Evolutionary conservation across 371 early-diverging fungal genomes (phyloP).

Genomic region (Batkoa obscura): DNA sequence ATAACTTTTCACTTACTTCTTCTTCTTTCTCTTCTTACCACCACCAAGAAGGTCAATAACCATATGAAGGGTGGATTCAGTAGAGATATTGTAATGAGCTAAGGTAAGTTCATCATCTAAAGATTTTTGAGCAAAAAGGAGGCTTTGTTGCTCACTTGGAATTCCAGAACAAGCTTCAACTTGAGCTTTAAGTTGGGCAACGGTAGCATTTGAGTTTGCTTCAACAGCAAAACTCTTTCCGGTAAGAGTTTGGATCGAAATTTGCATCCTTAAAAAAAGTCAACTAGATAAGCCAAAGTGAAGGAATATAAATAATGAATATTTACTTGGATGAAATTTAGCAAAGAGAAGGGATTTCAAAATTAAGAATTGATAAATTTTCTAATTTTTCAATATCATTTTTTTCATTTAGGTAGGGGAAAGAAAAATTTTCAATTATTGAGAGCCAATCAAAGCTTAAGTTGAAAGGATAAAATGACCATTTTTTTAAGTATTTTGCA

Average conservation of each 20-base stretch:
- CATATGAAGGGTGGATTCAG: conserved; percentile 64
- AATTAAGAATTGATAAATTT: too few species aligned
- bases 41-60: conserved; percentile 80
- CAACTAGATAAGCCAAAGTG: not conserved
- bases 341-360: too few species aligned
- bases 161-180: not conserved
- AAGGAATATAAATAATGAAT: too few species aligned
- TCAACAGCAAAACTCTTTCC: not conserved
- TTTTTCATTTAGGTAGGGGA: too few species aligned
- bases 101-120: conserved; percentile 79
- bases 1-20: conserved; percentile 25
- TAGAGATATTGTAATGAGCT: conserved; percentile 72
- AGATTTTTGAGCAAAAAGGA: conserved; percentile 95
- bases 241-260: not conserved
- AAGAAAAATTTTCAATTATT: too few species aligned
- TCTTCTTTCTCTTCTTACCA: conserved; percentile 98
- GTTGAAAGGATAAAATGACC: too few species aligned
- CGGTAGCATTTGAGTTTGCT: not conserved
- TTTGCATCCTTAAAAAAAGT: not conserved
- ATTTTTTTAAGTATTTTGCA: too few species aligned
- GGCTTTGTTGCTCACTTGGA: conserved; percentile 31
- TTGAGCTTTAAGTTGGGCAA: not conserved
- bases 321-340: too few species aligned
- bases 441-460: too few species aligned
- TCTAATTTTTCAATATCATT: too few species aligned